phyloP scores from a whole-genome alignment of 208 protist species.

The Crithidia acanthocephali region DNA sequence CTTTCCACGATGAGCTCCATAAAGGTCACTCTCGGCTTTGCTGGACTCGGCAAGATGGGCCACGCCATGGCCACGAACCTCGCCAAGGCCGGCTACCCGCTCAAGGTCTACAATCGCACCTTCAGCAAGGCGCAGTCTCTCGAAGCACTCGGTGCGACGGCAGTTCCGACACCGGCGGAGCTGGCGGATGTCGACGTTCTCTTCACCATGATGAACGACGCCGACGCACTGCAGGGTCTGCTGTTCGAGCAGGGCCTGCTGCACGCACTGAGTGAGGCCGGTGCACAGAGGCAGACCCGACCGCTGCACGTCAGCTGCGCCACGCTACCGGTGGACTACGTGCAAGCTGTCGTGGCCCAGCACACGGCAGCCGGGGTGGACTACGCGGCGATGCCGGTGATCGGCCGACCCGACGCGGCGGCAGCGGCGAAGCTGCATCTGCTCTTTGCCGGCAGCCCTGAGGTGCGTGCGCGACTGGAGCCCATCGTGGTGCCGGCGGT shows the following conservation, averaged over 20 bases:
- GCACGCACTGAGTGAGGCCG: constrained; percentile 15
- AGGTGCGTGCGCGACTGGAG: constrained; percentile 11
- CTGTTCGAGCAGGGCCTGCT: constrained; percentile 29
- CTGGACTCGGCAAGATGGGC: constrained; percentile 44
- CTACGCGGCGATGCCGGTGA: constrained; percentile 34
- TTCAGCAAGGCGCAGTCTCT: constrained; percentile 20
- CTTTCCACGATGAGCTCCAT: neutral
- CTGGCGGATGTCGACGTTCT: constrained; percentile 33
- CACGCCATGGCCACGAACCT: constrained; percentile 30
- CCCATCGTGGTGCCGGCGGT: constrained; percentile 33
- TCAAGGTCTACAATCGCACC: constrained; percentile 46
- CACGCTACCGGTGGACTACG: constrained; percentile 32
- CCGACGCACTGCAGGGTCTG: constrained; percentile 15
- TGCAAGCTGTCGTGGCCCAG: constrained; percentile 3
- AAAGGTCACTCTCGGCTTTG: constrained; percentile 21
- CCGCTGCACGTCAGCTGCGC: constrained; percentile 41
- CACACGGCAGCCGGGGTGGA: constrained; percentile 25
- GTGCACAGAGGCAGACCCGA: neutral
- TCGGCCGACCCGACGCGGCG: constrained; percentile 36
- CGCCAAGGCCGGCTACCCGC: constrained; percentile 11
- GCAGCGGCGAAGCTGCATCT: constrained; percentile 38
- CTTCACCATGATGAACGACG: constrained; percentile 40
- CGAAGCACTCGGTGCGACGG: constrained; percentile 14
- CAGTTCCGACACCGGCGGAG: constrained; percentile 13
- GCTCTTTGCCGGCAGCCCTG: constrained; percentile 21